Base-by-base conservation (phyloP, 768 basidiomycete genomes). In the Termitomyces sp. region DNA sequence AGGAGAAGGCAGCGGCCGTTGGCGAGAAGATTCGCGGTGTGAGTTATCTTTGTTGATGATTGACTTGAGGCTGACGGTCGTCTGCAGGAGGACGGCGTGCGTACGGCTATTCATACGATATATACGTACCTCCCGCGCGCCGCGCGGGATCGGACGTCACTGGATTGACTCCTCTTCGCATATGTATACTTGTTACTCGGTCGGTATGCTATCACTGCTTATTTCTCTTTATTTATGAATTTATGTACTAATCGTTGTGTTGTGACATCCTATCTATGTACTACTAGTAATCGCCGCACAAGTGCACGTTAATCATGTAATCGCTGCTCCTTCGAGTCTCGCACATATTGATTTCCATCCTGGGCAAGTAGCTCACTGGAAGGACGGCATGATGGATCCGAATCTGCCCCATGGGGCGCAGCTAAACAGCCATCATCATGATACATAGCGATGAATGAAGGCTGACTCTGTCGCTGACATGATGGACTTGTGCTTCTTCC, bases 71-170 rank as follows among this genome's bases (percentile, higher is more conserved):
- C 48, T 59, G 33, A 50, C 24, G 7, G 18, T 54, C 41, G 36
- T 16, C 33, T 66, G 9, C 56, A 83, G 80, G 84, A 87, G 73
- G 70, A 82, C 54, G 85, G 85, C 36, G 81, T 85, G 6, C 75
- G 75, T 53, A 76, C 73, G n/a, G 83, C 85, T 9, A 82, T 86
- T 31, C 69, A 75, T 37, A 74, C 76, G 5, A 80, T 87, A 37
- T 81, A 82, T 61, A 80, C 75, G 3, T 82, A 86, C 65, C 73
- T 86, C 18, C 65, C 69, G 22, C 69, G 71, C 20, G 71, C 70
- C 10, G 64, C 64, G 10, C 57, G 55, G 39, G 60, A 66, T 49
- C 61, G 68, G 74, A 75, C 51, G 69, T 59, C 62, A 1, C 28
- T 61, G n/a, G 26, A 46, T 5, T 61, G 61, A 49, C 18, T 3